These are phyloP conservation scores for Boletales sp. DNA, from an alignment of 768 basidiomycete species.

Conservation along the genomic window DNA sequence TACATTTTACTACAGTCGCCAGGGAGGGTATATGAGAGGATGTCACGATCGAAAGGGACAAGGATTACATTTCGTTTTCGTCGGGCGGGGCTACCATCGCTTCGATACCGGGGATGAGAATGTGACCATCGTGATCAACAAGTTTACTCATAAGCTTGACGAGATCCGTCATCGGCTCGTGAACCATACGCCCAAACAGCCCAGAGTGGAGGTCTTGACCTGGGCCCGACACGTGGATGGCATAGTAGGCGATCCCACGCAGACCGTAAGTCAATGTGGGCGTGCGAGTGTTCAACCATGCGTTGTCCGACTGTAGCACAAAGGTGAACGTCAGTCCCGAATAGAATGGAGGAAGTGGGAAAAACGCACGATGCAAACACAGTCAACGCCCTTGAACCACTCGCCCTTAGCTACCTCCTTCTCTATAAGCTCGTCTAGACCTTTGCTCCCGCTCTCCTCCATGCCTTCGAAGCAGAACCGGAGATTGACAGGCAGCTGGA, in stretches of 20 bases:
- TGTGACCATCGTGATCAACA: slow-evolving; percentile 73
- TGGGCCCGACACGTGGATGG: slow-evolving; percentile 77
- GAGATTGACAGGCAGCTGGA: slow-evolving; percentile 83
- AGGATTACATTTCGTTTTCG: slow-evolving; percentile 62
- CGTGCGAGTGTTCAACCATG: slow-evolving; percentile 85
- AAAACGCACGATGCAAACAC: slow-evolving; percentile 83
- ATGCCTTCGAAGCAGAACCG: slow-evolving; percentile 94
- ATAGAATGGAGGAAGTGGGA: background rate
- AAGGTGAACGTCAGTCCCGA: background rate
- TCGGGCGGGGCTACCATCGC: slow-evolving; percentile 76
- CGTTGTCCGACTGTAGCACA: slow-evolving; percentile 73
- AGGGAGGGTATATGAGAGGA: background rate
- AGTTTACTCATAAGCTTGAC: slow-evolving; percentile 81
- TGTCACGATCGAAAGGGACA: background rate
- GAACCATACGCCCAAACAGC: slow-evolving; percentile 74
- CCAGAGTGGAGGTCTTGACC: slow-evolving; percentile 89
- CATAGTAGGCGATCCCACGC: slow-evolving; percentile 86
- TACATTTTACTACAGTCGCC: slow-evolving; percentile 54
- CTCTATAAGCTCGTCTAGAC: slow-evolving; percentile 82
- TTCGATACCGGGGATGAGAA: slow-evolving; percentile 85
- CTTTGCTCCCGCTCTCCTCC: slow-evolving; percentile 93
- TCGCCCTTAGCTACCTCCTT: slow-evolving; percentile 65
- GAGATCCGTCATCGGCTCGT: slow-evolving; percentile 94
- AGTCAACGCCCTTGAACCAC: slow-evolving; percentile 87
- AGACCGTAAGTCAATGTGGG: slow-evolving; percentile 85